Conservation (phyloP, 1,139 yeast species). For the Debaryomyces psychrophilus region DNA sequence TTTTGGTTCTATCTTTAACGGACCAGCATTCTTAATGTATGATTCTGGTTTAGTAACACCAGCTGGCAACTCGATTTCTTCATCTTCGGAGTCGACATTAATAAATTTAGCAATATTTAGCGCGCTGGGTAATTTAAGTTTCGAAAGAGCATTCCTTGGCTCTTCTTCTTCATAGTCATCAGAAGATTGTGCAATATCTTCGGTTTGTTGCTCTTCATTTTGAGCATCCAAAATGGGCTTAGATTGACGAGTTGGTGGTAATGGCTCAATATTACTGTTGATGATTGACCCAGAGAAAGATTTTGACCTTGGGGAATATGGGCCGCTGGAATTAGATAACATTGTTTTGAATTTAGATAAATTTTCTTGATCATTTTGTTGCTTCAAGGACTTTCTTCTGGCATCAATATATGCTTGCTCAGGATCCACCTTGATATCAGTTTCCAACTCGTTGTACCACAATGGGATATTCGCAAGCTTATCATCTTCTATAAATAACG, state of each 20-base stretch:
- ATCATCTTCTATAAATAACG: constrained; percentile 86
- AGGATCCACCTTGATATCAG: constrained; percentile 75
- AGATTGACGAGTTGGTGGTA: constrained; percentile 3
- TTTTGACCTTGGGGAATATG: constrained; percentile 42
- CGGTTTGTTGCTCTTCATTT: not conserved
- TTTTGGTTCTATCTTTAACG: constrained; percentile 92
- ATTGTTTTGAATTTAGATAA: constrained; percentile 48
- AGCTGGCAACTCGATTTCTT: constrained; percentile 79
- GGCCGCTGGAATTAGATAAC: constrained; percentile 35
- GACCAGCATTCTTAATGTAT: constrained; percentile 85
- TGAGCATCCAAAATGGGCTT: not conserved
- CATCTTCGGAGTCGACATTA: constrained; percentile 84
- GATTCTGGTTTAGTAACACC: constrained; percentile 84
- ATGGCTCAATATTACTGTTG: constrained; percentile 5
- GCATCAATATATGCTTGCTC: constrained; percentile 69
- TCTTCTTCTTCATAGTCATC: constrained; percentile 48
- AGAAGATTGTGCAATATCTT: constrained; percentile 29
- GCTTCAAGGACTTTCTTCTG: constrained; percentile 41
- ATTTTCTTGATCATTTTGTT: constrained; percentile 51
- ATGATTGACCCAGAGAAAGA: constrained; percentile 46
- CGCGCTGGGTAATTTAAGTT: constrained; percentile 30
- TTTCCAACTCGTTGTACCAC: constrained; percentile 91
- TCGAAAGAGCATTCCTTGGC: constrained; percentile 19
- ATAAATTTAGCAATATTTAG: constrained; percentile 38
- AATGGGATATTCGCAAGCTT: constrained; percentile 87